A percentile compares a stretch with the other conserved stretches of the same genome.
Conservation (phyloP, 1,284 basidiomycete genomes). For the Porodaedalea pini region DNA sequence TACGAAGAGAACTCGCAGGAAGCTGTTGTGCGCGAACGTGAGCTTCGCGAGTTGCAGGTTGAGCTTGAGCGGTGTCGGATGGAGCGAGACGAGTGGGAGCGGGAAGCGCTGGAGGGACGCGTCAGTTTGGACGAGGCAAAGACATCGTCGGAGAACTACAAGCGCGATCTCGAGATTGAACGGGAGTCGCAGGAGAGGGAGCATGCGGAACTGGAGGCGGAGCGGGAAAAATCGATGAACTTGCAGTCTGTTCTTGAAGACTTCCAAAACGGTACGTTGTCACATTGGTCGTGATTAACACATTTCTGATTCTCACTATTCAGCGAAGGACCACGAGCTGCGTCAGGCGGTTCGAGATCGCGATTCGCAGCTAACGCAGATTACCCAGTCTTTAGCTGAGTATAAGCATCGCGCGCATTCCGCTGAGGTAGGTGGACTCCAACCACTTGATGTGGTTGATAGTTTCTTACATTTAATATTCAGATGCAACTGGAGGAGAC, state of each 20-base stretch:
- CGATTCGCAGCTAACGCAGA: constrained; percentile 67
- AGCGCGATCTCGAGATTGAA: constrained; percentile 67
- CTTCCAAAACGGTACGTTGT: constrained; percentile 79
- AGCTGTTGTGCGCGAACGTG: constrained; percentile 69
- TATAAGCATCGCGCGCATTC: constrained; percentile 82
- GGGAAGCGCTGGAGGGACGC: constrained; percentile 70
- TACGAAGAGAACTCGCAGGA: constrained; percentile 67
- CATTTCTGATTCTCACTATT: constrained; percentile 22
- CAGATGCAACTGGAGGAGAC: constrained; percentile 74
- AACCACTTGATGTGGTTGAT: not conserved
- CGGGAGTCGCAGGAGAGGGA: constrained; percentile 52
- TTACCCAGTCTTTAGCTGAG: constrained; percentile 75
- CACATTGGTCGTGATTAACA: constrained; percentile 10
- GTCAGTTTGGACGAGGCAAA: constrained; percentile 67
- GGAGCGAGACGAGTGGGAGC: constrained; percentile 88
- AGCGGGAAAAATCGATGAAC: constrained; percentile 77
- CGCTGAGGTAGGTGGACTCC: constrained; percentile 65
- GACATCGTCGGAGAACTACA: constrained; percentile 51
- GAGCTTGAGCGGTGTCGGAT: constrained; percentile 82
- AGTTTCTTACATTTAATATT: constrained; percentile 19
- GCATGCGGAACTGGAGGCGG: constrained; percentile 56
- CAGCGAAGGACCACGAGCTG: constrained; percentile 75
- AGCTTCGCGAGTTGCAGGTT: constrained; percentile 73
- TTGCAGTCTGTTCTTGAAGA: constrained; percentile 92
- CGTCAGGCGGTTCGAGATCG: constrained; percentile 79